Conservation (phyloP, 208 protist genomes). For the Leishmania tropica region DNA sequence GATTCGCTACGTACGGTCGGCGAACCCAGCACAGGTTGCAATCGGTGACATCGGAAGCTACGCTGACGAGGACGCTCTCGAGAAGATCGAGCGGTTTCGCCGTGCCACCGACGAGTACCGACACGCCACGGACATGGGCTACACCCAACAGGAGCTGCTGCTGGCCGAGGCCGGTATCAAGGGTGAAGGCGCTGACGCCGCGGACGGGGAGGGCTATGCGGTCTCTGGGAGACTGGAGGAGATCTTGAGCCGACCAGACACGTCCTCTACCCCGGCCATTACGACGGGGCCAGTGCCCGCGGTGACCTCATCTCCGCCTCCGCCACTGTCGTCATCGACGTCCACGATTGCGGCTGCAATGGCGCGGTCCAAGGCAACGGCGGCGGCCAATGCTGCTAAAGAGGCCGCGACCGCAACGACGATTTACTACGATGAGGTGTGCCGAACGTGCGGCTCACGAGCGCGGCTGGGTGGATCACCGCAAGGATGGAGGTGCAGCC, state of each 20-base stretch:
- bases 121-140: slow-evolving; percentile 76
- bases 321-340: slow-evolving; percentile 2
- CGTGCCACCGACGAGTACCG: slow-evolving; percentile 85
- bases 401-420: background rate
- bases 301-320: background rate
- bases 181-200: background rate
- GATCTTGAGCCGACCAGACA: slow-evolving; percentile 44
- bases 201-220: slow-evolving; percentile 11
- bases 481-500: slow-evolving; percentile 72
- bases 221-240: slow-evolving; percentile 44
- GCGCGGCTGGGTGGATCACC: slow-evolving; percentile 45
- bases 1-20: slow-evolving; percentile 44
- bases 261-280: slow-evolving; percentile 4
- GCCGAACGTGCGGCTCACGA: slow-evolving; percentile 58
- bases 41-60: slow-evolving; percentile 71
- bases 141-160: slow-evolving; percentile 76
- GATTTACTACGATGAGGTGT: slow-evolving; percentile 57
- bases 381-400: background rate
- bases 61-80: slow-evolving; percentile 68
- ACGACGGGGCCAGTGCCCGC: slow-evolving; percentile 4
- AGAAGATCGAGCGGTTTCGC: slow-evolving; percentile 62
- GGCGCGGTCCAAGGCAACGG: slow-evolving; percentile 21
- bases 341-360: slow-evolving; percentile 28
- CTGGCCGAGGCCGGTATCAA: slow-evolving; percentile 37
- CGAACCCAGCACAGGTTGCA: slow-evolving; percentile 36